phyloP scores from a whole-genome alignment of 2,329 filamentous ascomycete genomes.

The Plenodomus biglobosus region DNA sequence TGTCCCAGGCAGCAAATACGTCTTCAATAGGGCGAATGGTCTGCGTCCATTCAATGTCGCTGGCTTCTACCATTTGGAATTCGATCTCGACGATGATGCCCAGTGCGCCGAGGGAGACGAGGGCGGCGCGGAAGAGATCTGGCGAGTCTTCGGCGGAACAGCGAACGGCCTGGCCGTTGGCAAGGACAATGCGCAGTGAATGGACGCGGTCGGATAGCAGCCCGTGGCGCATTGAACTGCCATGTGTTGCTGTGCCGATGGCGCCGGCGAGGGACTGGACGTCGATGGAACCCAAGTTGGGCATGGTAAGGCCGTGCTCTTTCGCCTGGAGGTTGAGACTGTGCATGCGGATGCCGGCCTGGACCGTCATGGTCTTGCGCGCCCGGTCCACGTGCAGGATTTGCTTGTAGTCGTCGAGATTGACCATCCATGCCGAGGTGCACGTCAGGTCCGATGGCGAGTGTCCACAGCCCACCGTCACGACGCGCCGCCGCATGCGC shows the following conservation, averaged over 20 bases:
- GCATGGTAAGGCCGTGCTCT: slow-evolving; percentile 76
- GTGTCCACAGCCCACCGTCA: slow-evolving; percentile 87
- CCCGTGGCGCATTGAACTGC: slow-evolving; percentile 80
- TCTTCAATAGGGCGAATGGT: slow-evolving; percentile 69
- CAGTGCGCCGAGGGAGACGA: slow-evolving; percentile 84
- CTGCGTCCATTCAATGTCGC: slow-evolving; percentile 86
- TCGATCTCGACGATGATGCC: slow-evolving; percentile 91
- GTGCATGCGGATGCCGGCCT: slow-evolving; percentile 85
- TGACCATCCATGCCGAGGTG: slow-evolving; percentile 91
- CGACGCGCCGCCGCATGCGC: slow-evolving; percentile 75
- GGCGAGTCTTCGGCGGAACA: slow-evolving; percentile 69
- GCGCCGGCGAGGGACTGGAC: slow-evolving; percentile 90
- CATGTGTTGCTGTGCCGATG: slow-evolving; percentile 91
- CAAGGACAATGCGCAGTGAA: slow-evolving; percentile 75
- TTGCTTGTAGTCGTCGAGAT: slow-evolving; percentile 79
- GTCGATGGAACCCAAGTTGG: slow-evolving; percentile 92
- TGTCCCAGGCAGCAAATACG: slow-evolving; percentile 71
- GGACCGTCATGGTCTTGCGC: slow-evolving; percentile 69
- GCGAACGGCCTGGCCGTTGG: slow-evolving; percentile 71
- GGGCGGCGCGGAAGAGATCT: slow-evolving; percentile 83
- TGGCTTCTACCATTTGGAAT: slow-evolving; percentile 75
- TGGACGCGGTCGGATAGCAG: slow-evolving; percentile 78
- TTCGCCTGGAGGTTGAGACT: slow-evolving; percentile 74
- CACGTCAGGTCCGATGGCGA: slow-evolving; percentile 91
- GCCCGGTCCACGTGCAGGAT: slow-evolving; percentile 70